phyloP scores from a whole-genome alignment of 1,284 basidiomycete species.

The Rhizoctonia solani region DNA sequence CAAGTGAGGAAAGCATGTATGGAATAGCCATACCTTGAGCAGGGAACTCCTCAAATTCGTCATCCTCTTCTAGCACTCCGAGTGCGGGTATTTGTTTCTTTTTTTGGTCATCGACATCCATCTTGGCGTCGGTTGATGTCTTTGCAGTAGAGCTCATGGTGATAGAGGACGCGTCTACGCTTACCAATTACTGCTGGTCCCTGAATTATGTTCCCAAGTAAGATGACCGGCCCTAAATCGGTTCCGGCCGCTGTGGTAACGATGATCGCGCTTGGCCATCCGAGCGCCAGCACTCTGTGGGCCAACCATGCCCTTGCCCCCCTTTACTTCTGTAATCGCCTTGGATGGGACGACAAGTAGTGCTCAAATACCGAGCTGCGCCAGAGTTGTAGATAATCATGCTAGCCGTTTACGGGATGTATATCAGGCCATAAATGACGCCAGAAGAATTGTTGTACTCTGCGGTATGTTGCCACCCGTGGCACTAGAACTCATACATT shows the following conservation, averaged over 20 bases:
- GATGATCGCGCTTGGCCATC: conserved; percentile 26
- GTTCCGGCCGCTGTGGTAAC: conserved; percentile 16
- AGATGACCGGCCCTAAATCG: conserved; percentile 25
- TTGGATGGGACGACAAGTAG: neutral
- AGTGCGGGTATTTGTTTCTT: conserved; percentile 54
- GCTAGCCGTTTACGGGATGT: conserved; percentile 30
- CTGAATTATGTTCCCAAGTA: conserved; percentile 4
- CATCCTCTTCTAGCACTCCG: conserved; percentile 79
- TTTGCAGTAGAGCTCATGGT: conserved; percentile 30
- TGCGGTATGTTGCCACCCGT: conserved; percentile 63
- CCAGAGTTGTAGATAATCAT: conserved; percentile 8
- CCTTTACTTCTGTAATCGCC: conserved; percentile 28
- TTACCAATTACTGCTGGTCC: neutral
- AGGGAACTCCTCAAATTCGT: conserved; percentile 81
- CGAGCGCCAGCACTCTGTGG: neutral
- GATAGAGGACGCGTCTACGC: conserved; percentile 24
- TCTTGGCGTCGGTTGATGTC: conserved; percentile 33
- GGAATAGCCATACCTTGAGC: conserved; percentile 62
- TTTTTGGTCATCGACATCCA: conserved; percentile 33
- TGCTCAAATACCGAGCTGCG: conserved; percentile 18
- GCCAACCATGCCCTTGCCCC: conserved; percentile 12
- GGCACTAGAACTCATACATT: neutral
- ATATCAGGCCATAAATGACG: conserved; percentile 62
- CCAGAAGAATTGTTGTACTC: conserved; percentile 81
- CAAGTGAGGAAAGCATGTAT: conserved; percentile 3